phyloP scores from a whole-genome alignment of 805 yeast genomes.

The Zygosaccharomyces bisporus region DNA sequence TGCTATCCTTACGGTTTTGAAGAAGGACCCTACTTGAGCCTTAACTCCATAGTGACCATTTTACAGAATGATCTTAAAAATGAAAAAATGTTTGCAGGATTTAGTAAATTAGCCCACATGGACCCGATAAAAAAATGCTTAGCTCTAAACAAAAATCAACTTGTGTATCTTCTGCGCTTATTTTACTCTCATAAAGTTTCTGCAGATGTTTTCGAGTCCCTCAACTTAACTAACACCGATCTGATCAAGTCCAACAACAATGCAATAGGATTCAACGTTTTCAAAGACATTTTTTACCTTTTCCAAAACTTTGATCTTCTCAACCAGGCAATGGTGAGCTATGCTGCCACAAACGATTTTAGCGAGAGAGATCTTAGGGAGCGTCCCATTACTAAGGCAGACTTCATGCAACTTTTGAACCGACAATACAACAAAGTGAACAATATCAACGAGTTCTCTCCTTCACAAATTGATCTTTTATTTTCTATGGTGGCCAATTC shows the following conservation, averaged over 20 bases:
- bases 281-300: constrained; percentile 39
- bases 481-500: constrained; percentile 38
- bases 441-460: constrained; percentile 40
- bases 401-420: constrained; percentile 36
- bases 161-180: constrained; percentile 33
- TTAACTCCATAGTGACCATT: constrained; percentile 41
- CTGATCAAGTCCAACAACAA: constrained; percentile 31
- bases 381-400: constrained; percentile 36
- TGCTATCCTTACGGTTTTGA: constrained; percentile 19
- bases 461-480: constrained; percentile 40
- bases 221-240: constrained; percentile 31
- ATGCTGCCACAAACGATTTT: constrained; percentile 31
- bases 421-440: constrained; percentile 40
- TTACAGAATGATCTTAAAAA: constrained; percentile 41
- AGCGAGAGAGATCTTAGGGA: constrained; percentile 31
- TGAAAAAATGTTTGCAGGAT: constrained; percentile 36
- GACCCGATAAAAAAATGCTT: constrained; percentile 31
- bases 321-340: constrained; percentile 38
- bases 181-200: constrained; percentile 41
- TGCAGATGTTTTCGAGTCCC: constrained; percentile 35
- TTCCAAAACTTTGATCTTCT: constrained; percentile 41
- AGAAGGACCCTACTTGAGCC: constrained; percentile 33
- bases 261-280: constrained; percentile 36
- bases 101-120: constrained; percentile 30
- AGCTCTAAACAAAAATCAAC: constrained; percentile 38